A percentile compares a stretch with the other conserved stretches of the same genome.
Conservation (phyloP, 1,284 basidiomycete genomes). For the Mycena sp. region DNA sequence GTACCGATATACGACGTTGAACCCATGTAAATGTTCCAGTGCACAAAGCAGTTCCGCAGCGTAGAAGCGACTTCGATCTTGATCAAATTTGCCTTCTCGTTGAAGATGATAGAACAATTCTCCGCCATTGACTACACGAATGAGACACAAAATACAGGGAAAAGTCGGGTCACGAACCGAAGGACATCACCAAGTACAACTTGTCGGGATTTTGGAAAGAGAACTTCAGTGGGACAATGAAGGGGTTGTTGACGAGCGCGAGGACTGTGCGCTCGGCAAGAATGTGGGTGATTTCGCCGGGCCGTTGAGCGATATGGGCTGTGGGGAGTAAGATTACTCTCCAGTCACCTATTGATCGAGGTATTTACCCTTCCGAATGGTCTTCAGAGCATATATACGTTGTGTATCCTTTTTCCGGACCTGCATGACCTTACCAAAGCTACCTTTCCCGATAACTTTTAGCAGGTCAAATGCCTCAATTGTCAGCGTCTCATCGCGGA, state of each 20-base stretch:
- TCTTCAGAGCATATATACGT: conserved; percentile 98
- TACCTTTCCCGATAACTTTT: conserved; percentile 33
- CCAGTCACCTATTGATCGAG: too few relatives aligned
- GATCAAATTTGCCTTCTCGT: conserved; percentile 96
- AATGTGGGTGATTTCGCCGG: conserved; percentile 98
- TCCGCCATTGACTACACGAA: conserved; percentile 86
- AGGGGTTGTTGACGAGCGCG: conserved; percentile 97
- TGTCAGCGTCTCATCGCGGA: conserved; percentile 83
- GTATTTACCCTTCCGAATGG: conserved; percentile 82
- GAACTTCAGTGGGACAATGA: conserved; percentile 99
- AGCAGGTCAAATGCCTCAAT: conserved; percentile 33
- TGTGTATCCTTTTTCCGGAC: conserved; percentile 98
- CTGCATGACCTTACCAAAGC: conserved; percentile 99
- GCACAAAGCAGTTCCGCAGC: conserved; percentile 96
- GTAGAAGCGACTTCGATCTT: conserved; percentile 94
- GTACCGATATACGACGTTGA: conserved; percentile 98
- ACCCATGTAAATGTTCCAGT: conserved; percentile 95
- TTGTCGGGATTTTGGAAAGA: conserved; percentile 99
- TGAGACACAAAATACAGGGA: conserved; percentile 1
- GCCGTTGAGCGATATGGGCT: conserved; percentile 96
- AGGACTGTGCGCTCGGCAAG: conserved; percentile 97
- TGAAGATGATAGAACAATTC: conserved; percentile 99
- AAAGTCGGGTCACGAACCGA: conserved; percentile 61
- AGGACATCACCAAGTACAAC: conserved; percentile 97
- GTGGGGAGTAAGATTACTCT: neutral